Conservation (phyloP, 495 filamentous ascomycete species). For the Hyaloscypha variabilis region DNA sequence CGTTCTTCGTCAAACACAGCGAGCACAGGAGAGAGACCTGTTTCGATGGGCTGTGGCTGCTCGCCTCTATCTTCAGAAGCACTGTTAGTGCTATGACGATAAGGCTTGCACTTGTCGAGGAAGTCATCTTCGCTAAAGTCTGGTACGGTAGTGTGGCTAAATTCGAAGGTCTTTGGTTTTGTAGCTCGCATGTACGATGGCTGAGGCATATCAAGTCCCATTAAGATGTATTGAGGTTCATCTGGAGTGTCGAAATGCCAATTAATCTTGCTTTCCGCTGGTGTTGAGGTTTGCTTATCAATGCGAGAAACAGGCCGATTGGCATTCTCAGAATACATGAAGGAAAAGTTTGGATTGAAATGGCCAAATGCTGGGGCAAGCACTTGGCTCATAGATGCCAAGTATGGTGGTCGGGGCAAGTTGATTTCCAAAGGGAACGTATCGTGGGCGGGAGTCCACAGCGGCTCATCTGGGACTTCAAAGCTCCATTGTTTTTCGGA, state of each 20-base stretch:
- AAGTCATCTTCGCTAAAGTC: slow-evolving; percentile 33
- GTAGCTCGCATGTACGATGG: no score
- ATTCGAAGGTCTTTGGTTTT: slow-evolving; percentile 33
- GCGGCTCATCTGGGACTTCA: slow-evolving; percentile 28
- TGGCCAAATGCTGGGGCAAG: slow-evolving; percentile 30
- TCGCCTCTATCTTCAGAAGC: no score
- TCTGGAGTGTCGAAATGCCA: no score
- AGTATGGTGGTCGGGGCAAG: slow-evolving; percentile 30
- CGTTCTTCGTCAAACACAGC: no score
- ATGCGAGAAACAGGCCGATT: slow-evolving; percentile 15
- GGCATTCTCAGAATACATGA: slow-evolving; percentile 21
- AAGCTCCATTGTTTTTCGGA: slow-evolving; percentile 25
- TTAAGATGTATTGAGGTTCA: no score
- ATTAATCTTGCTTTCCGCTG: no score
- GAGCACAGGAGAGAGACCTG: no score
- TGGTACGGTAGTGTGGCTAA: slow-evolving; percentile 28
- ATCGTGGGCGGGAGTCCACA: slow-evolving; percentile 27
- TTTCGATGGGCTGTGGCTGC: no score
- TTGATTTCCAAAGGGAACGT: slow-evolving; percentile 24
- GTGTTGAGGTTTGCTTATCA: no score
- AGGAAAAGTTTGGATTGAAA: slow-evolving; percentile 28
- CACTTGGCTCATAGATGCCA: slow-evolving; percentile 26
- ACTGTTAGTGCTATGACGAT: not conserved
- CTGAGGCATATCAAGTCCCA: no score
- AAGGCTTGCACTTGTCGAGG: no score